Evolutionary conservation across 1,139 yeast genomes (phyloP), one percentile per base, ranked within the genome.

Genomic region (Protomyces inouyei): DNA sequence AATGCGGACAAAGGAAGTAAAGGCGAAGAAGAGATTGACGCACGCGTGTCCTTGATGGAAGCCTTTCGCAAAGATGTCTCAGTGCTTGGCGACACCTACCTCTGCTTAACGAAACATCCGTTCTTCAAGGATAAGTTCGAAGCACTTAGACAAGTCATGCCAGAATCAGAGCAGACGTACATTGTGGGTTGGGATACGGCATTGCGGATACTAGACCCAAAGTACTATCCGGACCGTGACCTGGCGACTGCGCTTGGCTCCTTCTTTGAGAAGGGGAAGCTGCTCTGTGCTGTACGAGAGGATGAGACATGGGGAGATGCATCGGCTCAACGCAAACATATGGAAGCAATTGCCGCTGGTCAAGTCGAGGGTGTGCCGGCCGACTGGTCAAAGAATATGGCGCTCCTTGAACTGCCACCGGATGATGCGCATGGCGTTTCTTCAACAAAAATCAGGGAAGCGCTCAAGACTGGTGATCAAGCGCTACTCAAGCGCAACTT

Each of bases 1-100:
- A 60, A 60, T 48, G 64, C 64, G 18, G 64, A 60, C 55, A 60
- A 60, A 40, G 64, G 51, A 14, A 55, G 43, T 25, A 54, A 60
- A 16, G 51, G 52, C 40, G 36, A 59, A 2, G 51, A 37, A 3
- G 59, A 60, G 40, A 46, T 53, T 48, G 18, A 9, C 18, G 16
- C 28, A 5, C 59, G 64, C 21, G 43, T 60, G 9, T 51, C 43
- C 16, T 35, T 60, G 55, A 60, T 60, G 64, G 48, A 60, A 38
- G 64, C 64, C 32, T 55, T 60, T 57, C 45, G 57, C 36, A 25
- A 52, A 37, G 54, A 45, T 6, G 55, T 54, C 5, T 36, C 55
- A 8, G 40, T 43, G 51, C 38, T 35, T 14, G 54, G 59, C 38
- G 51, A 45, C 28, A 60, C 64, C 9, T 54, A 54, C 23, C 54